Evolutionary conservation across 1,284 basidiomycete genomes (phyloP), one percentile per base, ranked within the genome.

Genomic region (Earliella scabrosa): DNA sequence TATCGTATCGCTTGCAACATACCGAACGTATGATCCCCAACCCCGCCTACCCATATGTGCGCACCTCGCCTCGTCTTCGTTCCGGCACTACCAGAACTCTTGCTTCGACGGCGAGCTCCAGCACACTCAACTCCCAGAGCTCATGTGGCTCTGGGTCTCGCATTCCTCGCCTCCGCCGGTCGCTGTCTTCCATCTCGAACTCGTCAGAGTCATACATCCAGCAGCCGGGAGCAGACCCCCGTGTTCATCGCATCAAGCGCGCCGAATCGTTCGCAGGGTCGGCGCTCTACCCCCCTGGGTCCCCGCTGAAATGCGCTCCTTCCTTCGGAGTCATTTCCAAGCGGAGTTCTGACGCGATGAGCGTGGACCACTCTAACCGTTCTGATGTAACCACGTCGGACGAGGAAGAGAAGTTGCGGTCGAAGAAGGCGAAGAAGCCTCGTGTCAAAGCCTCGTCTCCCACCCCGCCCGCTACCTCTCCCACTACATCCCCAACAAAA

Each of bases 331-430:
- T 56, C 20, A 69, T 68, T 26, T 71, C 73, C 39, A 67, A 66
- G 57, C 66, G 68, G 34, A 67, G 66, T 43, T 68, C 73, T 24
- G 68, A 70, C 39, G 70, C 73, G 6, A 72, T 71, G 62, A 75
- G 72, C 21, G 64, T 72, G 29, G 72, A 69, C 39, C 66, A 67
- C 53, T 66, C 64, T 21, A 66, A 65, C 23, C 67, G 66, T 52
- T 71, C 71, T 24, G 71, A 73, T 55, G 63, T 77, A 44, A 76
- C 83, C 18, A 88, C 87, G 18, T 88, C 87, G 23, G 89, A 92
- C 63, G 89, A 92, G 61, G 89, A 92, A 67, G 88, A 92, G 73
- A 86, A 84, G 67, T 65, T 79, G 39, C 80, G 86, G 39, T 78
- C 75, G 52, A 77, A 77, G 61, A 76, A 77, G 43, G 83, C 79